Percentiles rank a stretch among this genome's conserved stretches.
Evolutionary conservation across 345 rosid species (phyloP).

Genomic region (Moricandia arvensis): DNA sequence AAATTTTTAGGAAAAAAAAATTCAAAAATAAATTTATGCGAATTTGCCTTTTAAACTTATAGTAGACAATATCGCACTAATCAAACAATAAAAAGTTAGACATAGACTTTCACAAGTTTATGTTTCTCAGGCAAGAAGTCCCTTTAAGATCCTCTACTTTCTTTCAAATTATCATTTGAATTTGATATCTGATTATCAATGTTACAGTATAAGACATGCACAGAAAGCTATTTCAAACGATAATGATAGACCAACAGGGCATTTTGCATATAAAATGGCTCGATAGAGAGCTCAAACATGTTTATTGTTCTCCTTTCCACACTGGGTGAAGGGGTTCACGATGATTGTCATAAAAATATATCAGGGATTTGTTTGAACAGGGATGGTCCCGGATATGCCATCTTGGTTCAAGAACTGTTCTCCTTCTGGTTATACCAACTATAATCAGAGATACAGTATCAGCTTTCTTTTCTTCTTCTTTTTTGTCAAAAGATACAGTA

Average conservation of each 20-base stretch:
- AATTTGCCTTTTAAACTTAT: too few relatives aligned
- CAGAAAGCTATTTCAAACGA: not conserved
- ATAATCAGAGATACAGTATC: not conserved
- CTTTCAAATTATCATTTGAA: not conserved
- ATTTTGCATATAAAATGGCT: conserved; percentile 8
- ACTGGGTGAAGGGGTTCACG: not conserved
- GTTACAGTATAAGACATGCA: not conserved
- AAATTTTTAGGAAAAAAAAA: too few relatives aligned
- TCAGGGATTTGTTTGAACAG: not conserved
- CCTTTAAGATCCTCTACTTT: not conserved
- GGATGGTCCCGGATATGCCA: not conserved
- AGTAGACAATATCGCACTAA: too few relatives aligned
- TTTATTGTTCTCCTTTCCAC: not conserved
- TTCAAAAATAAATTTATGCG: too few relatives aligned
- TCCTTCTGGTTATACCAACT: not conserved
- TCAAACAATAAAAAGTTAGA: too few relatives aligned
- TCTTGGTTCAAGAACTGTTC: not conserved
- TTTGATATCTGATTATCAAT: not conserved
- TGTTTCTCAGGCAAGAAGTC: conserved; percentile 1
- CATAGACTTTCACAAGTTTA: too few relatives aligned
- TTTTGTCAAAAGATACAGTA: too few relatives aligned
- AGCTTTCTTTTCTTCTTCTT: too few relatives aligned
- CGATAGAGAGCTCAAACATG: not conserved
- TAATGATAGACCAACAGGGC: conserved; percentile 13
- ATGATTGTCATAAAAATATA: not conserved